Percentiles rank a stretch among this genome's conserved stretches.
Evolutionary conservation across 1,284 basidiomycete species (phyloP).

Genomic region (Ustilago lituana): DNA sequence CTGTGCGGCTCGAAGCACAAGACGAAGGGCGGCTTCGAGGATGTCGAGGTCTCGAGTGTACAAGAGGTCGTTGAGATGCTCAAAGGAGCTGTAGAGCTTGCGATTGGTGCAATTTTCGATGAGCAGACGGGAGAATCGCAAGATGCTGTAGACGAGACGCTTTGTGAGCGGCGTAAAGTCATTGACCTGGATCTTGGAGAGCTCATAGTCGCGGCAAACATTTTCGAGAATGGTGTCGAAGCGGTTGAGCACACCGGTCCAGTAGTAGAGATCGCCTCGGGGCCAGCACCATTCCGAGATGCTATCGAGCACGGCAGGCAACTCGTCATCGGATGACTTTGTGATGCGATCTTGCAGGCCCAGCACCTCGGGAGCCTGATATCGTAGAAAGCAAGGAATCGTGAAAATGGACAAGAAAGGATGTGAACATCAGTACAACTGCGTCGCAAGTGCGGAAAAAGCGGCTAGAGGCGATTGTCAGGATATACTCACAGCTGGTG

Average conservation of each 20-base stretch:
- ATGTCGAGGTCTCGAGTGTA: constrained; percentile 89
- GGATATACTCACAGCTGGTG: constrained; percentile 54
- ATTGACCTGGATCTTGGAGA: constrained; percentile 72
- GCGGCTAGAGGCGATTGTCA: background rate
- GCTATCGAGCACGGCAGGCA: constrained; percentile 56
- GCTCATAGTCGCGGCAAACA: constrained; percentile 79
- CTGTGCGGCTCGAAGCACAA: constrained; percentile 90
- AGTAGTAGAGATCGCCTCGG: constrained; percentile 93
- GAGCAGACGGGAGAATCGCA: constrained; percentile 86
- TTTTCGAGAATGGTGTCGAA: constrained; percentile 89
- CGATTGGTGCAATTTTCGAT: constrained; percentile 98
- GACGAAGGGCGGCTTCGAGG: constrained; percentile 81
- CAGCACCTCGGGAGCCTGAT: constrained; percentile 54
- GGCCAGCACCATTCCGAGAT: constrained; percentile 84
- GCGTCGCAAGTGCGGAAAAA: background rate
- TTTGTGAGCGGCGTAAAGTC: constrained; percentile 82
- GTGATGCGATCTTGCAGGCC: constrained; percentile 53
- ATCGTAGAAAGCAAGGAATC: too few species aligned
- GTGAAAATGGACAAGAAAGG: background rate
- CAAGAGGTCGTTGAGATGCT: constrained; percentile 90
- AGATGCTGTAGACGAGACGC: constrained; percentile 79
- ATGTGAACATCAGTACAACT: too few species aligned
- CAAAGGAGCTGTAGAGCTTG: constrained; percentile 95
- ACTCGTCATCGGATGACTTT: constrained; percentile 56
- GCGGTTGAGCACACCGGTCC: constrained; percentile 93